phyloP scores from a whole-genome alignment of 1,284 basidiomycete species.

The Moesziomyces sp. region DNA sequence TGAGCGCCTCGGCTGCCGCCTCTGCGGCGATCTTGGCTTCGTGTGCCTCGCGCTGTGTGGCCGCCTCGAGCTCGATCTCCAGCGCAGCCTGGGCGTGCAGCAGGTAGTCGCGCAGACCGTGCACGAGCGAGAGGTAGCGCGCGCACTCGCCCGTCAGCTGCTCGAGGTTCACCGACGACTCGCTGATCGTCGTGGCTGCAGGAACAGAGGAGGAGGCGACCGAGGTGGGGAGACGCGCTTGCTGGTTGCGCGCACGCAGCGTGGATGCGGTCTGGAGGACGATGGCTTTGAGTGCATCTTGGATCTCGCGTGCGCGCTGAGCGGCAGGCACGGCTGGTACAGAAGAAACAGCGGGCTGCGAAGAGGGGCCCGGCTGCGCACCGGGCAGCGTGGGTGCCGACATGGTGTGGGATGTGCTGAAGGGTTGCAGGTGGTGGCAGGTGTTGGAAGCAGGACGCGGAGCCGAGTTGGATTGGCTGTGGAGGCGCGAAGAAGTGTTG shows the following conservation, averaged over 20 bases:
- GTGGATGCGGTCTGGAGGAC: conserved; percentile 45
- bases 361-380: conserved; percentile 6
- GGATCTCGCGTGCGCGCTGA: conserved; percentile 37
- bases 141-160: conserved; percentile 37
- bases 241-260: conserved; percentile 38
- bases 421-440: not conserved
- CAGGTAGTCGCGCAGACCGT: conserved; percentile 38
- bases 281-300: conserved; percentile 38
- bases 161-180: conserved; percentile 26
- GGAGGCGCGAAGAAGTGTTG: conserved; percentile 5
- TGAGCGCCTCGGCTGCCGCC: conserved; percentile 31
- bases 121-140: conserved; percentile 35
- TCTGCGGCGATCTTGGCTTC: conserved; percentile 24
- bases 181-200: conserved; percentile 12
- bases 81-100: conserved; percentile 44
- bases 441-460: not conserved
- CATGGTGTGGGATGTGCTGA: not conserved
- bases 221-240: conserved; percentile 20
- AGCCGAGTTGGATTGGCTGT: conserved; percentile 21
- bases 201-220: conserved; percentile 8
- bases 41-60: conserved; percentile 39
- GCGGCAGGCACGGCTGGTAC: not conserved
- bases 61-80: conserved; percentile 45
- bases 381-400: conserved; percentile 25
- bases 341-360: not conserved